Percentiles rank a stretch among this genome's conserved stretches.
Evolutionary conservation across 148 eudicot genomes (phyloP).

Genomic region (Arctostaphylos glauca): DNA sequence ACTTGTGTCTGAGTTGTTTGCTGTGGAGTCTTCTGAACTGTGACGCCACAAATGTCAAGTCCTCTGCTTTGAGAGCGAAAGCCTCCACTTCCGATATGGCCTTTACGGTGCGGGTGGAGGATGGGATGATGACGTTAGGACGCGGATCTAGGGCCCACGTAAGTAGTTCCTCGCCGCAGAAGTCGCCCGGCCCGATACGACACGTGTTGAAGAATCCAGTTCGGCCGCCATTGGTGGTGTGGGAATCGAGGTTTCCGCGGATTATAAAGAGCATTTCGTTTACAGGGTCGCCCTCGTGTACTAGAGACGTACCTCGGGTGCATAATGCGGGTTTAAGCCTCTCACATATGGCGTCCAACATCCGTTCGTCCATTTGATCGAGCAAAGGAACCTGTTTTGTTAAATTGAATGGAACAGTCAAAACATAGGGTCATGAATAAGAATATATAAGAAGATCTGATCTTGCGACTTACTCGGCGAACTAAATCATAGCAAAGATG

Average conservation of each 20-base stretch:
- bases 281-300: conserved; percentile 82
- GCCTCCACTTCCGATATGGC: conserved; percentile 83
- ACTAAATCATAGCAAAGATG: conserved; percentile 85
- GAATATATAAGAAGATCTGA: neutral
- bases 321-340: conserved; percentile 64
- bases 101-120: conserved; percentile 76
- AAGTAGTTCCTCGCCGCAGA: conserved; percentile 82
- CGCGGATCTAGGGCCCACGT: conserved; percentile 80
- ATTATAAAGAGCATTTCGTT: conserved; percentile 82
- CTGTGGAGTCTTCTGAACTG: conserved; percentile 75
- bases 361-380: conserved; percentile 80
- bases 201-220: conserved; percentile 79
- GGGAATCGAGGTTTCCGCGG: conserved; percentile 69
- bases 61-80: conserved; percentile 66
- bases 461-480: conserved; percentile 54
- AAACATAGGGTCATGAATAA: neutral
- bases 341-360: conserved; percentile 83
- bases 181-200: conserved; percentile 62
- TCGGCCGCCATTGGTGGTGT: conserved; percentile 81
- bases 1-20: conserved; percentile 70
- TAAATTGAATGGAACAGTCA: neutral
- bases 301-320: conserved; percentile 63
- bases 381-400: conserved; percentile 65
- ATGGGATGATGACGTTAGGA: conserved; percentile 56
- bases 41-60: conserved; percentile 68